Conservation (phyloP, 2,329 filamentous ascomycete species). For the Aureobasidium zeae region DNA sequence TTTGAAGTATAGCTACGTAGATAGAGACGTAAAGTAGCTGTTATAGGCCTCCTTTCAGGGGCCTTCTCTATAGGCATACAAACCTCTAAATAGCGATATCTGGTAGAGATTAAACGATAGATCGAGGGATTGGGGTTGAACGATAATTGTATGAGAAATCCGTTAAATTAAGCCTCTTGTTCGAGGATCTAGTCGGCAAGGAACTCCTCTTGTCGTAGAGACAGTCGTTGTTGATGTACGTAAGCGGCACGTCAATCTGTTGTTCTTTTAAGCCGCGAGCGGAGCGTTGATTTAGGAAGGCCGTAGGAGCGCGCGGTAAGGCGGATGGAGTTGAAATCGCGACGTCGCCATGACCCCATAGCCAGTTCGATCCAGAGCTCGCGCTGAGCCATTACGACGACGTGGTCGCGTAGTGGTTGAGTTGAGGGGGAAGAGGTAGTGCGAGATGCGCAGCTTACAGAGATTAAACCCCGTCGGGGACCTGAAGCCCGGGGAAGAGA, state of each 20-base stretch:
- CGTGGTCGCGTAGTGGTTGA: not conserved
- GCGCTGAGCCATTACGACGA: conserved; percentile 3
- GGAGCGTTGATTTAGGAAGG: not conserved
- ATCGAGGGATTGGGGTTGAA: too few relatives aligned
- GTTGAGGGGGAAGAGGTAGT: not conserved
- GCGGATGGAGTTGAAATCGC: not conserved
- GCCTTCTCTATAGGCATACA: too few relatives aligned
- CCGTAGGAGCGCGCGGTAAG: not conserved
- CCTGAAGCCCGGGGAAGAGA: too few relatives aligned
- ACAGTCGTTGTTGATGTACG: not conserved
- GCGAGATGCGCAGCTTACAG: not conserved
- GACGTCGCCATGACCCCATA: not conserved
- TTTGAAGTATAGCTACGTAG: too few relatives aligned
- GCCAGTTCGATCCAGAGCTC: not conserved
- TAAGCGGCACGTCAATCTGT: not conserved
- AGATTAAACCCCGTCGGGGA: too few relatives aligned
- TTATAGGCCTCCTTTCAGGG: too few relatives aligned
- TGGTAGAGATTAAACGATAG: too few relatives aligned
- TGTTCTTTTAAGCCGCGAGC: not conserved
- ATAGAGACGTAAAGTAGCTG: too few relatives aligned
- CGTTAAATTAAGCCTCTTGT: not conserved
- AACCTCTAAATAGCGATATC: too few relatives aligned
- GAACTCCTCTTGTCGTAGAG: conserved; percentile 4
- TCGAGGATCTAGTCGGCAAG: conserved; percentile 5
- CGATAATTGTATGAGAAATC: too few relatives aligned